Evolutionary conservation across 2,329 filamentous ascomycete species (phyloP), one percentile per base, ranked within the genome.

Genomic region (Colletotrichum orbiculare): DNA sequence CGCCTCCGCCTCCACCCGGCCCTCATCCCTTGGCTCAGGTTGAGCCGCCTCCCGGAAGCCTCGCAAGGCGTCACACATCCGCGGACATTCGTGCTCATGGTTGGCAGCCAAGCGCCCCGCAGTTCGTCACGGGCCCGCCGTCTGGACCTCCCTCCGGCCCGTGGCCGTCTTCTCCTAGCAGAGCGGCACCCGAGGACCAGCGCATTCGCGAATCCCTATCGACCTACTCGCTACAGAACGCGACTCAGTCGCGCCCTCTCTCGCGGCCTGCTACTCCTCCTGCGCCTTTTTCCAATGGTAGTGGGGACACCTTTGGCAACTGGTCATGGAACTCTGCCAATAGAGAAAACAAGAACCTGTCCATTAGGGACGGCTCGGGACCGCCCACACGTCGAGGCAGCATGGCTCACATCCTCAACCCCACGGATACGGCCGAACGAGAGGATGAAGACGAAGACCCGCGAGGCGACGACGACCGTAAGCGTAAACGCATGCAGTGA

Each of bases 21-120:
- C 87, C 89, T 38, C 91, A 92, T 73, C 89, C 89, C 39, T 82
- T 90, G 17, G 86, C 90, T 15, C 82, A 87, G 62, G 83, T 87
- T 38, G 84, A 89, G 70, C 83, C 86, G 34, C 86, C 88, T 39
- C 88, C 89, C 41, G 86, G 88, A 61, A 94, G 89, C 71, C 83
- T 97, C 50, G 87, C 89, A 48, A 89, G 95, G 68, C 88, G 95
- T 67, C 96, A 99, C 78, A 99, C 96, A 2, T 95, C 94, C 43
- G 96, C 96, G 64, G 96, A 99, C 75, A 98, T 99, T 71, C 90
- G 96, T 57, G 91, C 94, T 71, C 91, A 94, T 74, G 93, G 91
- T 42, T 95, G 92, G 89, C 90, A 89, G 67, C 83, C 83, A 8
- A 83, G 79, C 53, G 80, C 82, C 37, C 45, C 61, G 42, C 65